These are phyloP conservation scores for Stagonosporopsis rhizophila DNA, from an alignment of 2,329 filamentous ascomycete genomes.

Conservation along the genomic window DNA sequence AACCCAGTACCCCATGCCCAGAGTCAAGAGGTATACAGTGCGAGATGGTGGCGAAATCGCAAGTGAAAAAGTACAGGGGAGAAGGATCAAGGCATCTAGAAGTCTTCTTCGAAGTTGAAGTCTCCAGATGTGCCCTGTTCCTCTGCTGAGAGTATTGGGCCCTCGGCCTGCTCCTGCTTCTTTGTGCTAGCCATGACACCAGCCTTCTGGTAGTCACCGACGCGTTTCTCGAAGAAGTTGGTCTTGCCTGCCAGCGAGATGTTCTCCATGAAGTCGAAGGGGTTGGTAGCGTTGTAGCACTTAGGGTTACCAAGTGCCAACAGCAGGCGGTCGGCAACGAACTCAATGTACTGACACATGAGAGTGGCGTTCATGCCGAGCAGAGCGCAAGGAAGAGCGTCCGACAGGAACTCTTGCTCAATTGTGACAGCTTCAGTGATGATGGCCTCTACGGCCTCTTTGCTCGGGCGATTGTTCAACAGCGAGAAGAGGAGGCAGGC, in stretches of 20 bases:
- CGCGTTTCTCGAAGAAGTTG: conserved; percentile 99
- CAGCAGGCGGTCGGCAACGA: conserved; percentile 94
- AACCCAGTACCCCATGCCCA: conserved; percentile 34
- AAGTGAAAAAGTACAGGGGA: conserved; percentile 22
- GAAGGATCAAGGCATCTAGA: conserved; percentile 64
- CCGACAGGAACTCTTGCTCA: conserved; percentile 97
- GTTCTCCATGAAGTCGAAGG: conserved; percentile 99
- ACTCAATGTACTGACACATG: conserved; percentile 99
- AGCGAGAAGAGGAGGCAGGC: conserved; percentile 98
- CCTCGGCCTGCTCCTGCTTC: conserved; percentile 64
- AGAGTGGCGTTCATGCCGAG: conserved; percentile 97
- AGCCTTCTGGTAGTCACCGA: conserved; percentile 99
- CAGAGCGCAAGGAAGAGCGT: conserved; percentile 89
- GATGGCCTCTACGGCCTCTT: conserved; percentile 81
- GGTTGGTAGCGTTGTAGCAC: conserved; percentile 90
- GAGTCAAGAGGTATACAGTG: conserved; percentile 35
- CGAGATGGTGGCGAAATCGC: conserved; percentile 28
- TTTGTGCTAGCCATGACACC: conserved; percentile 96
- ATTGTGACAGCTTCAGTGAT: conserved; percentile 94
- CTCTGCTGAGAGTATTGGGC: conserved; percentile 53
- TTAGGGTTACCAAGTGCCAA: conserved; percentile 93
- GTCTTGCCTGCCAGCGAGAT: conserved; percentile 99
- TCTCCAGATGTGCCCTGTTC: conserved; percentile 65
- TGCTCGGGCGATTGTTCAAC: conserved; percentile 86
- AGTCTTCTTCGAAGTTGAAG: conserved; percentile 96